These are phyloP conservation scores for Stephania cephalantha DNA, from an alignment of 164 flowering plant species.

Conservation along the genomic window DNA sequence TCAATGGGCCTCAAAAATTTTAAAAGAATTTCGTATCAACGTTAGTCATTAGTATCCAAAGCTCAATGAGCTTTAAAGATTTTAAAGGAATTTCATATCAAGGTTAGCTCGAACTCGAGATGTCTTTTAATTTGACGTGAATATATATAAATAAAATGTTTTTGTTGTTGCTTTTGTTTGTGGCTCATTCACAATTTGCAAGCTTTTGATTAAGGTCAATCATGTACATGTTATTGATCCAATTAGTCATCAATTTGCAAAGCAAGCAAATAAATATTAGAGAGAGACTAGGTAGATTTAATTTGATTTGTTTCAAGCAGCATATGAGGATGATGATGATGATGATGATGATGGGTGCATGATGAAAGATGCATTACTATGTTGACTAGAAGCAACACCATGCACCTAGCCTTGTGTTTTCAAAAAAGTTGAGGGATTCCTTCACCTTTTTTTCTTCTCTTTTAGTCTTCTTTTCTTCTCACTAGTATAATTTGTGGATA, in stretches of 20 bases:
- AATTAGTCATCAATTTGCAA: neutral
- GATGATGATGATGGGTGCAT: neutral
- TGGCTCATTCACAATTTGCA: constrained; percentile 19
- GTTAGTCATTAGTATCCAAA: too few relatives aligned
- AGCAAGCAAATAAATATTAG: neutral
- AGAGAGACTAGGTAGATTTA: neutral
- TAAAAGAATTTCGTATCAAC: too few relatives aligned
- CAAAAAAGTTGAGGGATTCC: neutral
- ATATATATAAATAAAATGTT: too few relatives aligned
- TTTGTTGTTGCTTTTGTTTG: neutral
- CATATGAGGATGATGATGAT: constrained; percentile 20
- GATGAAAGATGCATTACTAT: constrained; percentile 30
- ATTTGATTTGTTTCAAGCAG: constrained; percentile 17
- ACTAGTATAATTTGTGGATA: neutral
- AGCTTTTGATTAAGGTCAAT: constrained; percentile 25
- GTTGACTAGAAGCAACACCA: constrained; percentile 35
- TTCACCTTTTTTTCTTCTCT: neutral
- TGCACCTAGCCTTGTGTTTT: neutral
- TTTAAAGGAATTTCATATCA: too few relatives aligned
- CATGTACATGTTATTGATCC: constrained; percentile 16
- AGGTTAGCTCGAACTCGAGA: too few relatives aligned
- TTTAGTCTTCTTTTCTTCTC: neutral
- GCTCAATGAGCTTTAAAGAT: too few relatives aligned
- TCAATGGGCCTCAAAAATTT: too few relatives aligned
- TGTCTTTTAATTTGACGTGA: too few relatives aligned